phyloP scores from a whole-genome alignment of 768 basidiomycete genomes.

The Leccinum obscurum region DNA sequence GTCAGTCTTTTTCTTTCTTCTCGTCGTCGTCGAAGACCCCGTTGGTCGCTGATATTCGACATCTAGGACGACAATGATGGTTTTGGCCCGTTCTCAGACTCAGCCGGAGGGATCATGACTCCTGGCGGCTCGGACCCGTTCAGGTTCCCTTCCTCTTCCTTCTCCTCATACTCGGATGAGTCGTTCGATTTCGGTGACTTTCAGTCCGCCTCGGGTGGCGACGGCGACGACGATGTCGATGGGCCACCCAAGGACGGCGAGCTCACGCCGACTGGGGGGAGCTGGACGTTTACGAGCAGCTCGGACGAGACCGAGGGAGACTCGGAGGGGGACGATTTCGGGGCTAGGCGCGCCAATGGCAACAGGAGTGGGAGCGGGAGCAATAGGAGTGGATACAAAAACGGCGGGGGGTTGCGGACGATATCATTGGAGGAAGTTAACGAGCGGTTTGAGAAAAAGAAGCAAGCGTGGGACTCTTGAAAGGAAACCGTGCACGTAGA shows the following conservation, averaged over 20 bases:
- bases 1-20: slow-evolving; percentile 33
- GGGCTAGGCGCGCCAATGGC: slow-evolving; percentile 4
- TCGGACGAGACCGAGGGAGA: slow-evolving; percentile 30
- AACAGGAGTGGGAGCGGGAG: background rate
- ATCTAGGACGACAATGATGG: slow-evolving; percentile 50
- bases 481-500: background rate
- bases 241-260: slow-evolving; percentile 38
- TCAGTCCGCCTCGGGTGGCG: slow-evolving; percentile 41
- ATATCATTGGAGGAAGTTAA: slow-evolving; percentile 30
- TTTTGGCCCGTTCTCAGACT: slow-evolving; percentile 83
- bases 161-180: slow-evolving; percentile 58
- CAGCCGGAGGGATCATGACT: slow-evolving; percentile 40
- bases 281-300: slow-evolving; percentile 65
- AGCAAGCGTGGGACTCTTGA: slow-evolving; percentile 19
- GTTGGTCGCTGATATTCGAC: background rate
- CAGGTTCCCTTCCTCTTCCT: slow-evolving; percentile 42
- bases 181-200: slow-evolving; percentile 84
- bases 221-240: background rate
- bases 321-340: slow-evolving; percentile 35
- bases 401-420: slow-evolving; percentile 21
- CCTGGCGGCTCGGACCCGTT: slow-evolving; percentile 53
- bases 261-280: slow-evolving; percentile 64
- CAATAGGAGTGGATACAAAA: slow-evolving; percentile 12
- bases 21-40: background rate
- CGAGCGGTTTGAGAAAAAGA: slow-evolving; percentile 23